Conservation (phyloP, 768 basidiomycete species). For the Lactarius psammicola region DNA sequence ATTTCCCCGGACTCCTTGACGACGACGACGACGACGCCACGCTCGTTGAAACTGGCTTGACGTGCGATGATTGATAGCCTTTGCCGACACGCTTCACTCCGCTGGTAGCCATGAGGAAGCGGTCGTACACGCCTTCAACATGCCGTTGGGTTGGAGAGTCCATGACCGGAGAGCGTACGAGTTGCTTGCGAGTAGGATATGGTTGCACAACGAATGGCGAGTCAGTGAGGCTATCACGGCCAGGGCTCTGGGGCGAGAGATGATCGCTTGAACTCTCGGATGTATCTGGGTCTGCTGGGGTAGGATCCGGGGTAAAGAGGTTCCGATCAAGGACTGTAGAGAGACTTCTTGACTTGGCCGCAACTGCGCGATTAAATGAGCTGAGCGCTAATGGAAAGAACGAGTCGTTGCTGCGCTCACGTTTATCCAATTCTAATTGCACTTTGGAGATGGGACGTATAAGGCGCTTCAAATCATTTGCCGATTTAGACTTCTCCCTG, state of each 20-base stretch:
- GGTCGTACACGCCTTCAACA: conserved; percentile 75
- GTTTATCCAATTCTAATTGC: conserved; percentile 60
- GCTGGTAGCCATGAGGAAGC: conserved; percentile 77
- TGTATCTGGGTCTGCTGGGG: conserved; percentile 41
- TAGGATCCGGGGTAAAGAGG: conserved; percentile 59
- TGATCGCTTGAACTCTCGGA: conserved; percentile 34
- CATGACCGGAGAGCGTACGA: conserved; percentile 36
- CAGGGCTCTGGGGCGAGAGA: conserved; percentile 20
- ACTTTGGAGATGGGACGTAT: conserved; percentile 66
- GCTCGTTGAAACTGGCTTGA: conserved; percentile 41
- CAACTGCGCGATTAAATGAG: conserved; percentile 23
- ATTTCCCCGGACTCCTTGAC: conserved; percentile 32
- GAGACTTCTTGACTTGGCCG: conserved; percentile 28
- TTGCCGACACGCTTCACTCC: conserved; percentile 78
- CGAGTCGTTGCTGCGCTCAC: conserved; percentile 40
- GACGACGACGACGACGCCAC: conserved; percentile 20
- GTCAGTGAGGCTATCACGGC: conserved; percentile 54
- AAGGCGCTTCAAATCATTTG: conserved; percentile 60
- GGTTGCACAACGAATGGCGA: conserved; percentile 66
- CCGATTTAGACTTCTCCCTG: conserved; percentile 64
- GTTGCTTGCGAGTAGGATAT: conserved; percentile 51
- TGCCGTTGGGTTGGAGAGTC: conserved; percentile 60
- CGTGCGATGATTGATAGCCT: conserved; percentile 75
- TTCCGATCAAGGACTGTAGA: conserved; percentile 52
- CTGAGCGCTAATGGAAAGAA: not conserved